A percentile compares a stretch with the other conserved stretches of the same genome.
phyloP scores from a whole-genome alignment of 352 stramenopile genomes.

The Phytophthora melonis region DNA sequence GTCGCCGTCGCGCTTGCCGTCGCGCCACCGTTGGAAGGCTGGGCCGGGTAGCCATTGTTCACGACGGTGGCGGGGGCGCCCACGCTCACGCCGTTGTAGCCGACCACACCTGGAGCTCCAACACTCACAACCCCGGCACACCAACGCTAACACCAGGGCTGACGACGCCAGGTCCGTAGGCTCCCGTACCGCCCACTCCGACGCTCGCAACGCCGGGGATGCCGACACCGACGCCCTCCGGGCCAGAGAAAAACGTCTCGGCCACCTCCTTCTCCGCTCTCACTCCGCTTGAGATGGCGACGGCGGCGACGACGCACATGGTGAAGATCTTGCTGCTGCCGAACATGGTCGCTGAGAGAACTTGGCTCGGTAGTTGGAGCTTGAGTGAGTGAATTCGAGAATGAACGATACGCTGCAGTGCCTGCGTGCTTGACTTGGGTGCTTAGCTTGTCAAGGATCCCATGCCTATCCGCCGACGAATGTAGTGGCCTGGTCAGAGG shows the following conservation, averaged over 20 bases:
- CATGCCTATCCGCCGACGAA: too few relatives aligned
- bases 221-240: not conserved
- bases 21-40: not conserved
- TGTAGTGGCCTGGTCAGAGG: too few relatives aligned
- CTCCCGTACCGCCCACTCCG: not conserved
- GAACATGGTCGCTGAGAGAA: too few relatives aligned
- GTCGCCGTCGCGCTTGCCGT: not conserved
- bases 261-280: not conserved
- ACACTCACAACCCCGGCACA: not conserved
- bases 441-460: too few relatives aligned
- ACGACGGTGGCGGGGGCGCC: not conserved
- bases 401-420: too few relatives aligned
- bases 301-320: not conserved
- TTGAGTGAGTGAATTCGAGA: too few relatives aligned
- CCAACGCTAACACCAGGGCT: not conserved
- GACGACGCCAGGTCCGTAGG: not conserved
- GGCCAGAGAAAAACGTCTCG: not conserved
- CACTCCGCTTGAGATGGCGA: not conserved
- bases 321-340: not conserved
- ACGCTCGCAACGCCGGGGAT: not conserved
- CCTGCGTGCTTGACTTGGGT: too few relatives aligned
- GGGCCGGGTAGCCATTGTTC: not conserved
- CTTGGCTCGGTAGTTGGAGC: too few relatives aligned
- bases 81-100: not conserved
- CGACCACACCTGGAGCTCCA: too few relatives aligned